Base-by-base conservation (phyloP, 495 filamentous ascomycete genomes). In the Talaromyces borbonicus region DNA sequence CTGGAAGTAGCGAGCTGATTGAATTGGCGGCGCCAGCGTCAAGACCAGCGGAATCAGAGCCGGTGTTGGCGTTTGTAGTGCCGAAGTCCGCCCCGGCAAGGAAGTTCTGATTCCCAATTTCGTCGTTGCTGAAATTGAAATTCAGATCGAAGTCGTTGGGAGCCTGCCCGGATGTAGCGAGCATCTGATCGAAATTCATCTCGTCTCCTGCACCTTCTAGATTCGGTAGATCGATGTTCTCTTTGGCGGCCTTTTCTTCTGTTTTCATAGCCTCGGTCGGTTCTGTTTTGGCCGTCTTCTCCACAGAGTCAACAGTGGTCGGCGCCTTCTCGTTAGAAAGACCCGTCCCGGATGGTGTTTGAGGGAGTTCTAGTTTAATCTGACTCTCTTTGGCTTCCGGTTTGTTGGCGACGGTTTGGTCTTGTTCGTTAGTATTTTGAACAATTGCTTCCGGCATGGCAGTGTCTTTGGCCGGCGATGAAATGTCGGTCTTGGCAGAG, bases 121-220 rank as follows among this genome's bases (percentile, higher is more conserved):
- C 62, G 32, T 72, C 69, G 33, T 65, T 61, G 31, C 62, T 55
- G 51, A 74, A 72, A 46, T 69, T 67, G 6, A 74, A 55, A 38
- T 67, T 67, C 3, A 75, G 60, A 33, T 73, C 60, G 24, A 74
- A 65, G 5, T 65, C 64, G 44, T 68, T 69, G 1, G 55, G 37
- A 8, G 54, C 59, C 12, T 56, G 54, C 11, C 41, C 43, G 20
- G 42, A 50, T 7, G 66, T 60, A n/a, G 64, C 57, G 9, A 69
- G 57, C 24, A 63, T 53, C 0, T 64, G 62, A 35, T 67, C 62
- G 26, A 67, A 68, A 15, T 66, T 68, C 35, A 70, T 51, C 1
- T 68, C 67, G 18, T 62, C 58, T 9, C 39, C 50, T 11, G 23
- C 43, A 8, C 55, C 27, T 3, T 46, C 55, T 18, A 56, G 40